Percentiles rank a stretch among this genome's conserved stretches.
Conservation (phyloP, 2,329 filamentous ascomycete genomes). For the Pseudocercospora vitis region DNA sequence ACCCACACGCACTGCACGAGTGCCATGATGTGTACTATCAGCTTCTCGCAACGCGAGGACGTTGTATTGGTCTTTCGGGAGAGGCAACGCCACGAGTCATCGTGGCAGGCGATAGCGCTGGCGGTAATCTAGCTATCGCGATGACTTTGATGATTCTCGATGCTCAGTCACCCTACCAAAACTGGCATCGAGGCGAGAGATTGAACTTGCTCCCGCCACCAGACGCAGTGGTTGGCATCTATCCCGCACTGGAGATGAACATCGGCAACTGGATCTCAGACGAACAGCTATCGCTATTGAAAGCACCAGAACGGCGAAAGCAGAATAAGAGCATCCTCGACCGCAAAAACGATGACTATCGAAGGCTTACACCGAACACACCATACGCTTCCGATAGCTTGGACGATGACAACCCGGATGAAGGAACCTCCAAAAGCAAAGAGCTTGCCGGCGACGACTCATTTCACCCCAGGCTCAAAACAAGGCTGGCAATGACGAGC, state of each 20-base stretch:
- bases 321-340: conserved; percentile 77
- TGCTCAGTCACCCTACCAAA: conserved; percentile 47
- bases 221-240: conserved; percentile 79
- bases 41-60: conserved; percentile 68
- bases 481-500: conserved; percentile 88
- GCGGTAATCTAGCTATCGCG: conserved; percentile 76
- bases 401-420: conserved; percentile 43
- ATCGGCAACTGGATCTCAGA: conserved; percentile 99
- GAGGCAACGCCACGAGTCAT: conserved; percentile 65
- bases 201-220: conserved; percentile 55
- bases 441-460: conserved; percentile 5
- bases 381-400: conserved; percentile 79
- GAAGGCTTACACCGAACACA: conserved; percentile 74
- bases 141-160: conserved; percentile 89
- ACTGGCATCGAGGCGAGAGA: conserved; percentile 37
- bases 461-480: conserved; percentile 42
- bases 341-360: conserved; percentile 86
- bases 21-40: conserved; percentile 83
- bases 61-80: conserved; percentile 73
- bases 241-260: conserved; percentile 92
- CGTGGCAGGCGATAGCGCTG: conserved; percentile 77
- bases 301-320: conserved; percentile 73
- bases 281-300: conserved; percentile 92
- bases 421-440: conserved; percentile 6
- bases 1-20: conserved; percentile 82